A percentile compares a stretch with the other conserved stretches of the same genome.
Conservation (phyloP, 2,329 filamentous ascomycete species). For the Exophiala phaeomuriformis region DNA sequence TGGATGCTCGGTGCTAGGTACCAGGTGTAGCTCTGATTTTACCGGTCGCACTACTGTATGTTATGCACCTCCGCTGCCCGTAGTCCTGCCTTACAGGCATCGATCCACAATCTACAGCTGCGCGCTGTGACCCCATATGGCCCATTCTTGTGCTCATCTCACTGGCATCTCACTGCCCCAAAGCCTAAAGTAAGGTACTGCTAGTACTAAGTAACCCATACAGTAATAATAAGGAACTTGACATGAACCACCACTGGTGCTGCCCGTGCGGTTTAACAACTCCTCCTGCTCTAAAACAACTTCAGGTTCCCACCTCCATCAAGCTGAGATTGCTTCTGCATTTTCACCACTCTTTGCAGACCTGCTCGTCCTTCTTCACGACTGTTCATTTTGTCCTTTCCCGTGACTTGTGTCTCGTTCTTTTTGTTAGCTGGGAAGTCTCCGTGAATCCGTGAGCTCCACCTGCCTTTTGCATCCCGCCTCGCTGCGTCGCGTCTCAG, state of each 20-base stretch:
- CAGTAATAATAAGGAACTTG: background rate
- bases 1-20: no score
- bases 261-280: background rate
- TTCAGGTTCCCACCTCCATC: background rate
- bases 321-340: background rate
- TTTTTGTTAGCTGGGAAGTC: conserved; percentile 4
- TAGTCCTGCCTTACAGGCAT: background rate
- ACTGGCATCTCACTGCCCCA: background rate
- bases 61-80: background rate
- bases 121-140: background rate
- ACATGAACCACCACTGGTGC: background rate
- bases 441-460: background rate
- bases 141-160: background rate
- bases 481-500: conserved; percentile 10
- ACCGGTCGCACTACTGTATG: background rate
- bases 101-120: background rate
- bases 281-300: background rate
- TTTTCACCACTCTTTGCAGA: background rate
- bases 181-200: background rate
- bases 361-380: background rate
- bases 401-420: conserved; percentile 3
- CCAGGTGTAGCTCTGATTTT: no score
- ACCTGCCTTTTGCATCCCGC: background rate
- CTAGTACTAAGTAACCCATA: background rate
- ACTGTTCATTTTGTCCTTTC: background rate